These are phyloP conservation scores for Poa pratensis DNA, from an alignment of 176 grass and related monocot species.

Conservation along the genomic window DNA sequence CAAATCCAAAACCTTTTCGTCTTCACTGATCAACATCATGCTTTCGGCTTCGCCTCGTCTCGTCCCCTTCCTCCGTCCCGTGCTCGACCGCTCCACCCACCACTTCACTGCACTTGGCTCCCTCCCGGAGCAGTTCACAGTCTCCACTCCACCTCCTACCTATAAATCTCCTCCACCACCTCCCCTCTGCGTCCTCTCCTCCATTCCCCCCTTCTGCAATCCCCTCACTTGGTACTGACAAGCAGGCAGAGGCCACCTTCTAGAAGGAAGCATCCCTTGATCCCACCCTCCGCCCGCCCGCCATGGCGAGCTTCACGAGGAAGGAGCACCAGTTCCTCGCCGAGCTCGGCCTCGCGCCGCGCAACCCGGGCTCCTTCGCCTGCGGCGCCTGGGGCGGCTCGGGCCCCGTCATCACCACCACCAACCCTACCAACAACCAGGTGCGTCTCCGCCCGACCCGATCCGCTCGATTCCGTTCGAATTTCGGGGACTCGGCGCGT, in stretches of 20 bases:
- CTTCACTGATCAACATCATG: conserved; percentile 12
- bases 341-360: conserved; percentile 81
- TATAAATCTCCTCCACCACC: background rate
- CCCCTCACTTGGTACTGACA: background rate
- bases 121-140: conserved; percentile 41
- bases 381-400: conserved; percentile 75
- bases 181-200: background rate
- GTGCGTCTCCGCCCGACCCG: conserved; percentile 27
- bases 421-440: conserved; percentile 83
- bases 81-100: background rate
- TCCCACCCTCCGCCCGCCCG: background rate
- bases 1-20: background rate
- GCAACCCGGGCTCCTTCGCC: conserved; percentile 74
- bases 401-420: conserved; percentile 56
- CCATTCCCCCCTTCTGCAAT: background rate
- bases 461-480: conserved; percentile 19
- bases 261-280: background rate
- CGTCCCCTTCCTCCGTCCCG: background rate
- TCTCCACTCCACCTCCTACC: conserved; percentile 43
- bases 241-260: background rate
- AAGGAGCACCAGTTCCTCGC: conserved; percentile 95
- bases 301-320: conserved; percentile 68
- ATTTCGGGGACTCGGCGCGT: background rate
- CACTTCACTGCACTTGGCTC: background rate
- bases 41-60: conserved; percentile 10